phyloP scores from a whole-genome alignment of 1,284 basidiomycete genomes.

The Ustilago sp. region DNA sequence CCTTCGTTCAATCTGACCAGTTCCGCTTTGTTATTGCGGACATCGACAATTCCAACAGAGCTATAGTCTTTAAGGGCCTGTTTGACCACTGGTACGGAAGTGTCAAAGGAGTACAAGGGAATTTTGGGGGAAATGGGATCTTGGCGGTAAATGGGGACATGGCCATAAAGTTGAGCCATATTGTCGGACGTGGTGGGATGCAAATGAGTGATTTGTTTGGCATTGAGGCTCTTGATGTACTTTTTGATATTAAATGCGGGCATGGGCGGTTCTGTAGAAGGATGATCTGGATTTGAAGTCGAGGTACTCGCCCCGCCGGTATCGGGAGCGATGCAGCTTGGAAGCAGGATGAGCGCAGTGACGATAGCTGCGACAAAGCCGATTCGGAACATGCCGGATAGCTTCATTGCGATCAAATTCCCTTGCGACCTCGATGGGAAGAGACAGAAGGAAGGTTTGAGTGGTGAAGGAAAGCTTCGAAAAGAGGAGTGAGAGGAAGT shows the following conservation, averaged over 20 bases:
- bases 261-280: no score
- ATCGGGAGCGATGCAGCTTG: background rate
- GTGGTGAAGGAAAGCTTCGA: background rate
- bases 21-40: background rate
- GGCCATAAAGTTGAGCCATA: no score
- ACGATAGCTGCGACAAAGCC: background rate
- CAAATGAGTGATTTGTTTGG: no score
- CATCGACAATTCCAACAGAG: constrained; percentile 8
- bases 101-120: constrained; percentile 1
- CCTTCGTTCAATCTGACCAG: background rate
- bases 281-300: background rate
- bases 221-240: background rate
- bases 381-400: background rate
- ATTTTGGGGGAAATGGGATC: background rate
- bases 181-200: no score
- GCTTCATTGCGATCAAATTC: background rate
- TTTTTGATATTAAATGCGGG: rapidly evolving
- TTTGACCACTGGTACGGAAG: background rate
- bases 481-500: background rate
- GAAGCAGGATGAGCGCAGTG: background rate
- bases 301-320: background rate
- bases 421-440: background rate
- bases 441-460: background rate
- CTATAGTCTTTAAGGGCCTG: constrained; percentile 11
- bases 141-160: no score